These are phyloP conservation scores for Xylaria palmicola DNA, from an alignment of 495 filamentous ascomycete species.

Conservation along the genomic window DNA sequence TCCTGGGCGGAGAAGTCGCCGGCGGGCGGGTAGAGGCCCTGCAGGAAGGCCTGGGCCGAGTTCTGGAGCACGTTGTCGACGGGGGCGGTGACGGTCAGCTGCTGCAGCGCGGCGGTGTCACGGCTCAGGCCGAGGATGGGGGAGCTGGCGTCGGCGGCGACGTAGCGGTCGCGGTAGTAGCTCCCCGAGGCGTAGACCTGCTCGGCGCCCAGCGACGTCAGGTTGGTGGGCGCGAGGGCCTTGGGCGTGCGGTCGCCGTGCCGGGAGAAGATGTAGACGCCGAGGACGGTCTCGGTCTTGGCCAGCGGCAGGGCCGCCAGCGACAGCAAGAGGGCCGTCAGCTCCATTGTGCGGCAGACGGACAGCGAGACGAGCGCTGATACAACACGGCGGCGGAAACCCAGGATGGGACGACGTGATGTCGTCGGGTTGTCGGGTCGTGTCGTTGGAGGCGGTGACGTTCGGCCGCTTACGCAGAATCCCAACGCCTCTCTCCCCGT, in stretches of 20 bases:
- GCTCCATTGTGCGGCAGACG: slow-evolving; percentile 16
- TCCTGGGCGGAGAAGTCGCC: slow-evolving; percentile 46
- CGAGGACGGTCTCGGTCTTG: slow-evolving; percentile 60
- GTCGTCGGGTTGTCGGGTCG: no score
- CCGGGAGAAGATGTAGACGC: slow-evolving; percentile 67
- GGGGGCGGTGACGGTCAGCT: slow-evolving; percentile 61
- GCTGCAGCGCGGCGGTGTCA: slow-evolving; percentile 57
- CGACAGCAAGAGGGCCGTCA: slow-evolving; percentile 27
- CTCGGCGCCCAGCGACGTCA: slow-evolving; percentile 70
- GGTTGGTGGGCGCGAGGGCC: slow-evolving; percentile 44
- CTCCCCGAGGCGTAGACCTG: slow-evolving; percentile 62
- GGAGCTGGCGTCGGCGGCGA: slow-evolving; percentile 41
- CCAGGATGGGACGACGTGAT: no score
- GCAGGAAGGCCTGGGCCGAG: slow-evolving; percentile 73
- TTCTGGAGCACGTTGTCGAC: slow-evolving; percentile 63
- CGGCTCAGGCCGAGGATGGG: slow-evolving; percentile 46
- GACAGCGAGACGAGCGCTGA: background rate
- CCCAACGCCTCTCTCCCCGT: background rate
- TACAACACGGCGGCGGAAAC: no score
- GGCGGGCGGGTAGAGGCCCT: slow-evolving; percentile 77
- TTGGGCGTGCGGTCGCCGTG: slow-evolving; percentile 74
- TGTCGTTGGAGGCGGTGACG: background rate
- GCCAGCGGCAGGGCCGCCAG: slow-evolving; percentile 38
- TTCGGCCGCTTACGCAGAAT: no score
- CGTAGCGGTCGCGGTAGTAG: slow-evolving; percentile 60